Evolutionary conservation across 2,329 filamentous ascomycete genomes (phyloP), one percentile per base, ranked within the genome.

Genomic region (Penicillium sclerotiorum): DNA sequence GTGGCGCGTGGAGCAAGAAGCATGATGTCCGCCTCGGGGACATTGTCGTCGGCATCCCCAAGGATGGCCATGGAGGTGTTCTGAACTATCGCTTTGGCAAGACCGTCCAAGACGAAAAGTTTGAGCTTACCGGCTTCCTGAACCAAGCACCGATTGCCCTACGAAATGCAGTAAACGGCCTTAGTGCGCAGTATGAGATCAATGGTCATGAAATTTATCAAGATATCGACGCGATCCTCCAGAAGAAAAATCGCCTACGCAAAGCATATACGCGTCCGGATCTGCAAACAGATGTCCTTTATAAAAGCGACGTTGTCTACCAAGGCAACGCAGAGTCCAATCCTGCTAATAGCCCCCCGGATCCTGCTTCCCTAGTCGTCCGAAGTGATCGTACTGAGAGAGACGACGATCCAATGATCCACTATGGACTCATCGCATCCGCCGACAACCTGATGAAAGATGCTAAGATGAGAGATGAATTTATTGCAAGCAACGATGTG

Each of bases 11-110:
- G 2, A 61, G 52, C 33, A 1, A 25, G 38, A 58, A 59, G 22
- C 32, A 49, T n/a, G 65, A 69, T 50, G 66, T 69, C 21, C 60
- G 63, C 6, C 62, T 70, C 2, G 50, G 50, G 3, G 50, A 53
- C 28, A 12, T 53, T 22, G 50, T 53, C 1, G 47, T 53, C 5
- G 47, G 50, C 7, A n/a, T 22, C 1, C 43, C 50, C 8, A 13
- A 13, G 2, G n/a, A 25, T 15, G 46, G 47, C 2, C 30, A 49
- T 8, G 49, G 55, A 2, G 56, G 56, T 8, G 42, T 62, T 5
- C 12, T 45, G 13, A 54, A 62, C 15, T 59, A 59, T 39, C 56
- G 59, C 27, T 59, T 54, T 43, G 58, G 55, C 8, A 62, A 61
- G 25, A 37, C 39, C 4, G 44, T 57, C 9, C 54, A 58, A 23